Evolutionary conservation across 352 stramenopile species (phyloP).

Genomic region (Phytophthora pini): DNA sequence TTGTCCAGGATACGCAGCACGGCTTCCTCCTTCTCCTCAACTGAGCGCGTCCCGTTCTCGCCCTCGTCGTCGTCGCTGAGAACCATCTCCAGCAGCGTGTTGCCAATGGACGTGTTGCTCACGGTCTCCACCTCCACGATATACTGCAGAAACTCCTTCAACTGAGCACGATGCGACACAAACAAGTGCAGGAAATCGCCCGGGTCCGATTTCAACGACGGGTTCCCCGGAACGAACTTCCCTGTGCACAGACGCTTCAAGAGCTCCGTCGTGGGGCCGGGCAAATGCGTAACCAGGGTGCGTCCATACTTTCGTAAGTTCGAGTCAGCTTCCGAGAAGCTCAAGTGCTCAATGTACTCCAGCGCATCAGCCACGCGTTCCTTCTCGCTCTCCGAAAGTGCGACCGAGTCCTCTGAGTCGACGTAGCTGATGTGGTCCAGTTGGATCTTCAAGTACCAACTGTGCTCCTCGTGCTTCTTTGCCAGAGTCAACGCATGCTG

Average conservation of each 20-base stretch:
- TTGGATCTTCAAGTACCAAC: slow-evolving; percentile 94
- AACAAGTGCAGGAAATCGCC: slow-evolving; percentile 94
- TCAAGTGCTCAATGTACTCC: slow-evolving; percentile 90
- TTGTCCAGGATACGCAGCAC: slow-evolving; percentile 92
- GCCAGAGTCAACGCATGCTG: slow-evolving; percentile 90
- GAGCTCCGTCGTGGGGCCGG: slow-evolving; percentile 88
- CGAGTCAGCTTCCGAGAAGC: slow-evolving; percentile 84
- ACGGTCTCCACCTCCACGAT: slow-evolving; percentile 90
- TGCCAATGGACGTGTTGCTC: slow-evolving; percentile 89
- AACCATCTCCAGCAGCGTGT: slow-evolving; percentile 91
- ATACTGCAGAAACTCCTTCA: slow-evolving; percentile 91
- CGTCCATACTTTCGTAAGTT: slow-evolving; percentile 92
- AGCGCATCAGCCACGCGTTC: slow-evolving; percentile 89
- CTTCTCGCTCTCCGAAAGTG: slow-evolving; percentile 76
- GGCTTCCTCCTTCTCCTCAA: slow-evolving; percentile 80
- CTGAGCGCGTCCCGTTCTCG: slow-evolving; percentile 29
- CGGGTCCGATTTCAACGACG: slow-evolving; percentile 77
- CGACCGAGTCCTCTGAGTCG: slow-evolving; percentile 74
- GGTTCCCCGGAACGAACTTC: slow-evolving; percentile 67
- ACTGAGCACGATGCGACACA: slow-evolving; percentile 88
- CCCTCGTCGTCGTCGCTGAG: slow-evolving; percentile 71
- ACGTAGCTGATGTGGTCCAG: slow-evolving; percentile 91
- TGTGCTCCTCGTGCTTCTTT: slow-evolving; percentile 91
- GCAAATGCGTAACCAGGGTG: slow-evolving; percentile 88
- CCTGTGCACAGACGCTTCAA: slow-evolving; percentile 92